Evolutionary conservation across 805 yeast species (phyloP).

Genomic region (Nakazawaea laoshanensis): DNA sequence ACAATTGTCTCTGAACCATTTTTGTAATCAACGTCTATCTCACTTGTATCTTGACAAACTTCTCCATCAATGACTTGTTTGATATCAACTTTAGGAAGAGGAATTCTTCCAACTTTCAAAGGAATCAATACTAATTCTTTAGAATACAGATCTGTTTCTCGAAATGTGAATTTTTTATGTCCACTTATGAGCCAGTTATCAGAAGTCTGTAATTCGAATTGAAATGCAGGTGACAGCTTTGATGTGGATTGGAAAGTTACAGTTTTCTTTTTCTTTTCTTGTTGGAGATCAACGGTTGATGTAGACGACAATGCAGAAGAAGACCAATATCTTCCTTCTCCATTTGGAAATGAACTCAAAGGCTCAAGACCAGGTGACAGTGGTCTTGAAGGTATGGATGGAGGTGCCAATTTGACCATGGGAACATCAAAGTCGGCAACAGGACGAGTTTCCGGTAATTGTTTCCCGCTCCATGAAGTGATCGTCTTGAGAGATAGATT

Average conservation of each 20-base stretch:
- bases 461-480: conserved; percentile 30
- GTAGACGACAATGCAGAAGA: conserved; percentile 3
- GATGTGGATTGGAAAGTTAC: conserved; percentile 19
- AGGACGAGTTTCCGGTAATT: background rate
- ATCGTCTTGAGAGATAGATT: conserved; percentile 33
- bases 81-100: conserved; percentile 55
- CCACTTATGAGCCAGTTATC: conserved; percentile 86
- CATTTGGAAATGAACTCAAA: conserved; percentile 3
- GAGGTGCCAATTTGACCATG: conserved; percentile 1
- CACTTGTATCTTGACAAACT: conserved; percentile 22
- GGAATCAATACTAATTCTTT: conserved; percentile 56
- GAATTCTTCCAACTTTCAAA: conserved; percentile 62
- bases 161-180: conserved; percentile 42
- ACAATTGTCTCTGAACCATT: conserved; percentile 63
- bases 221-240: conserved; percentile 2
- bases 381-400: conserved; percentile 5
- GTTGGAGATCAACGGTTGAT: conserved; percentile 7
- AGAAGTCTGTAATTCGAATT: conserved; percentile 17
- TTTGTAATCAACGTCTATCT: conserved; percentile 53
- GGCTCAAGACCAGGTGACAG: conserved; percentile 8
- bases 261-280: conserved; percentile 16
- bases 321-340: conserved; percentile 4
- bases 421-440: background rate
- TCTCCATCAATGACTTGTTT: conserved; percentile 18
- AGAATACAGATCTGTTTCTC: conserved; percentile 5